Evolutionary conservation across 768 basidiomycete genomes (phyloP).

Genomic region (Calocybe cyanea): DNA sequence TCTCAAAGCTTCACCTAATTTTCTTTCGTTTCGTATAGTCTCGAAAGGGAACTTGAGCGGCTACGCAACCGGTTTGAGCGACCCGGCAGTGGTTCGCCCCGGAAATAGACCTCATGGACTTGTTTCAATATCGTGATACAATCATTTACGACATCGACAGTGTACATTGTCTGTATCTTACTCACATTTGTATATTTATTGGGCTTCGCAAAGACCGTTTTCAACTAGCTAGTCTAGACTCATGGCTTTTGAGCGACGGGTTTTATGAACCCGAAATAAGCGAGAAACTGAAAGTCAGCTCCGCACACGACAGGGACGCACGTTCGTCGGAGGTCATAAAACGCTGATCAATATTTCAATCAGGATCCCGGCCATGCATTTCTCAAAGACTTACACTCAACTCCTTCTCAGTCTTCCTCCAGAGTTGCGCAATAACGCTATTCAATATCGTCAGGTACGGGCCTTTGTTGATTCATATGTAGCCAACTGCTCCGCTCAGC

Average conservation of each 20-base stretch:
- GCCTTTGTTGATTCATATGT: neutral
- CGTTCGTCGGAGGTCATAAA: constrained; percentile 11
- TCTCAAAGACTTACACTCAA: constrained; percentile 65
- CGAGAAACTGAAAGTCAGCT: too few species aligned
- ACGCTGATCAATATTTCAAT: neutral
- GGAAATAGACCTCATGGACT: constrained; percentile 23
- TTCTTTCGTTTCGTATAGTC: constrained; percentile 34
- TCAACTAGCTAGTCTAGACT: too few species aligned
- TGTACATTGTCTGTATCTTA: constrained; percentile 16
- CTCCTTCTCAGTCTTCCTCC: constrained; percentile 65
- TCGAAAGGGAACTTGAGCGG: constrained; percentile 68
- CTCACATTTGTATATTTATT: constrained; percentile 13
- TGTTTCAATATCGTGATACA: too few species aligned
- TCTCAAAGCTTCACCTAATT: neutral
- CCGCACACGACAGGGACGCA: neutral
- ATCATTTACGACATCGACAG: neutral
- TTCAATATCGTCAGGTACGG: constrained; percentile 77
- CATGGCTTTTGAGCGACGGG: too few species aligned
- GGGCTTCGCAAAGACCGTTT: too few species aligned
- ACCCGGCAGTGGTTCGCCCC: constrained; percentile 38
- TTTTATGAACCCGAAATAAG: too few species aligned
- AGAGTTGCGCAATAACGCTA: constrained; percentile 72
- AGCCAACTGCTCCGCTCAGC: too few species aligned
- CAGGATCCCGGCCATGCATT: constrained; percentile 60
- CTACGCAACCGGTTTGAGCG: constrained; percentile 61